These are phyloP conservation scores for Pseudogymnoascus sp. DNA, from an alignment of 2,329 filamentous ascomycete genomes.

Conservation along the genomic window DNA sequence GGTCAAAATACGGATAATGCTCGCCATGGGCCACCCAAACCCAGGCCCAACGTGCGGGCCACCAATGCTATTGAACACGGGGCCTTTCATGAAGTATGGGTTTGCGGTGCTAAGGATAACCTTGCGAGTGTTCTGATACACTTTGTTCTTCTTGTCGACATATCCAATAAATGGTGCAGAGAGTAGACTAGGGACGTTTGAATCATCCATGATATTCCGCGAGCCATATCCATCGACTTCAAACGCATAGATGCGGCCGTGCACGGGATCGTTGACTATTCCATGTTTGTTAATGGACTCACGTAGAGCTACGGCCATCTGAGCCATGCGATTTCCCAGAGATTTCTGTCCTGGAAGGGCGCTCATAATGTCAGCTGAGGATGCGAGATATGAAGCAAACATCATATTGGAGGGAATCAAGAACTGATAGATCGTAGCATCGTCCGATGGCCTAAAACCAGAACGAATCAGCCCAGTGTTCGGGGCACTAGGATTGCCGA, in stretches of 20 bases:
- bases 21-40: conserved; percentile 48
- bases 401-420: conserved; percentile 88
- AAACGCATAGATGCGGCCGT: conserved; percentile 66
- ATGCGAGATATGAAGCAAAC: conserved; percentile 57
- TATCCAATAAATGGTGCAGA: conserved; percentile 59
- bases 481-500: conserved; percentile 68
- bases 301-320: conserved; percentile 55
- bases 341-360: conserved; percentile 41
- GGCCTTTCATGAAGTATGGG: conserved; percentile 59
- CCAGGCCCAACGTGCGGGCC: conserved; percentile 58
- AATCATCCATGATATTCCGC: conserved; percentile 59
- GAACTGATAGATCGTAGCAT: conserved; percentile 74
- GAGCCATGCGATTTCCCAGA: conserved; percentile 49
- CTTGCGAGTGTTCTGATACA: conserved; percentile 71
- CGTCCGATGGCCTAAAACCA: conserved; percentile 85
- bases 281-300: conserved; percentile 64
- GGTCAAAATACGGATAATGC: conserved; percentile 47
- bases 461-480: conserved; percentile 76
- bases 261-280: conserved; percentile 55
- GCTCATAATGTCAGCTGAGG: conserved; percentile 45
- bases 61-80: conserved; percentile 61
- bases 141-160: conserved; percentile 47
- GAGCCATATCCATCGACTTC: conserved; percentile 68
- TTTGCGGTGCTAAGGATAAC: conserved; percentile 73
- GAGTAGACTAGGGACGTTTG: conserved; percentile 62